phyloP scores from a whole-genome alignment of 2,329 filamentous ascomycete genomes.

The Sclerotiophoma versabilis region DNA sequence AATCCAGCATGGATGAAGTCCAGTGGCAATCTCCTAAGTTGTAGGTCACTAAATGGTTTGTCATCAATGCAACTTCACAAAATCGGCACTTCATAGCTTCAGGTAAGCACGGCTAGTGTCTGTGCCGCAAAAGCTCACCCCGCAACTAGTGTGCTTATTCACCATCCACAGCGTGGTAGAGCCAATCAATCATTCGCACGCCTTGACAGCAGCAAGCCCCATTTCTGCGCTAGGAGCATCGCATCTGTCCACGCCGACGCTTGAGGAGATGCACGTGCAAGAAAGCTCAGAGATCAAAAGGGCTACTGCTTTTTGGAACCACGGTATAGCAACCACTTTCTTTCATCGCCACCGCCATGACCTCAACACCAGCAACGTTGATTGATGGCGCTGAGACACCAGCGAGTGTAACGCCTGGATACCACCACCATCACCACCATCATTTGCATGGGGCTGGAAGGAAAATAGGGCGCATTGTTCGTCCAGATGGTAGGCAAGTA shows the following conservation, averaged over 20 bases:
- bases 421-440: slow-evolving; percentile 26
- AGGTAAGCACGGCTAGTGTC: neutral
- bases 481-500: slow-evolving; percentile 63
- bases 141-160: slow-evolving; percentile 15
- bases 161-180: neutral
- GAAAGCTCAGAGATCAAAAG: neutral
- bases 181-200: neutral
- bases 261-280: neutral
- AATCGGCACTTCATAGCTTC: too few relatives aligned
- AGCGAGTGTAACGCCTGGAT: neutral
- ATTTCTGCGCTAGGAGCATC: neutral
- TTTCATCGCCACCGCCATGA: neutral
- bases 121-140: neutral
- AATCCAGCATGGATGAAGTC: neutral
- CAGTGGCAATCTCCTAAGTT: neutral
- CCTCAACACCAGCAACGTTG: slow-evolving; percentile 1
- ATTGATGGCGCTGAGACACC: neutral
- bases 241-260: neutral
- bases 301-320: neutral
- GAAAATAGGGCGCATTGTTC: slow-evolving; percentile 60
- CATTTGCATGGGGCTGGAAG: slow-evolving; percentile 46
- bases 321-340: neutral
- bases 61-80: neutral
- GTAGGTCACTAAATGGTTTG: neutral
- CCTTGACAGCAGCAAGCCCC: slow-evolving; percentile 1